Base-by-base conservation (phyloP, 2,329 filamentous ascomycete genomes). In the Tetracladium maxilliforme region DNA sequence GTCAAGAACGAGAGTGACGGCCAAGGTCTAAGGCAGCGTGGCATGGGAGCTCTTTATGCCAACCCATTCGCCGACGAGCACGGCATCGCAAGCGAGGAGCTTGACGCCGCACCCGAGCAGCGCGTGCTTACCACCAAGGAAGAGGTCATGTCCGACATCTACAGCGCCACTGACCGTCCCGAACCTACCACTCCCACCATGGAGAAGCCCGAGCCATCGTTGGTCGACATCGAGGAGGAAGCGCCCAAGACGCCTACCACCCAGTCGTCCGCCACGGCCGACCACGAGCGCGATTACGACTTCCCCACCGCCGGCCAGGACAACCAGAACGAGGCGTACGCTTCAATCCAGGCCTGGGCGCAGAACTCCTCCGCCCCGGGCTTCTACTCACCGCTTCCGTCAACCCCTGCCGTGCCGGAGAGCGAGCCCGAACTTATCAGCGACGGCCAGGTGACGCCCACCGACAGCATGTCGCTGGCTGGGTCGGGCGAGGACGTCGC, bases 311-410 rank as follows among this genome's bases (percentile, higher is more conserved):
- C 64, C 30, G 61, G 67, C 36, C 66, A 54, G 4, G 17, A 10
- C 19, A 33, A 42, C 18, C 30, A 38, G 12, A 42, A 52, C 10
- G 56, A 62, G 10, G 58, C 63, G 2, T 73, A 63, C 39, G 61
- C 62, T 22, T 70, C 66, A 2, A 74, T 75, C 35, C 67, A 75
- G 40, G 70, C 70, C 0, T 75, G 70, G 70, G 69, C 70, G 2
- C 59, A 70, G 35, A 50, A 57, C 30, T 63, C 61, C 5, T 34
- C 37, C 7, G 37, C 34, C 23, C 27, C 52, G 7, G 56, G 58
- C 38, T 72, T 73, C 38, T 73, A 72, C 52, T 72, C 68, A 6
- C 67, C 69, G 5, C 55, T 72, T 13, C 66, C 67, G 9, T 54
- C 61, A 3, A 49, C 52, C 5, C 53, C 53, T 6, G 52, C 63